These are phyloP conservation scores for Acarospora socialis DNA, from an alignment of 2,329 filamentous ascomycete species.

Conservation along the genomic window DNA sequence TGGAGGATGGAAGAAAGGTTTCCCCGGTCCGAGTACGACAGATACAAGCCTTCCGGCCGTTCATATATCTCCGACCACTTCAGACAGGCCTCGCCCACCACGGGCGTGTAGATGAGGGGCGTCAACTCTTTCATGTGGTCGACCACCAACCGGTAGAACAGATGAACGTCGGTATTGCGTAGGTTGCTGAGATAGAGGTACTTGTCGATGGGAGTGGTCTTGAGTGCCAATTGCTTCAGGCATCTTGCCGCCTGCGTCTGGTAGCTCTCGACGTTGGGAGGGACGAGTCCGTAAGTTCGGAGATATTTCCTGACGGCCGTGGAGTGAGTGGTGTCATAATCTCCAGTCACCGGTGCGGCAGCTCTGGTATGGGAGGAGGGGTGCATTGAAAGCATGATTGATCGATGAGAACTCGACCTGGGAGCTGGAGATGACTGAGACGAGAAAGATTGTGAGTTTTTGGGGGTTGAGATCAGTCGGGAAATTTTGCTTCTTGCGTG, in stretches of 20 bases:
- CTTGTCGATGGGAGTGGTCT: conserved; percentile 33
- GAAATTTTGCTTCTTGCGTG: no score
- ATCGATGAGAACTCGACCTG: no score
- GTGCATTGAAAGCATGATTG: conserved; percentile 10
- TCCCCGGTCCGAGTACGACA: conserved; percentile 87
- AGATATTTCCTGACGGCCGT: conserved; percentile 37
- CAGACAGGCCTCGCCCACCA: conserved; percentile 82
- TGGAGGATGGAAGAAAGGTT: conserved; percentile 75
- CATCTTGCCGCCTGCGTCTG: conserved; percentile 36
- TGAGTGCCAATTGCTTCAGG: conserved; percentile 30
- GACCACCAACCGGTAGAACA: conserved; percentile 37
- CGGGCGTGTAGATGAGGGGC: conserved; percentile 36
- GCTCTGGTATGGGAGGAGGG: conserved; percentile 5
- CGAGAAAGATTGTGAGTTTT: conserved; percentile 24
- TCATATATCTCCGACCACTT: conserved; percentile 95
- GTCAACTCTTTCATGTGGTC: conserved; percentile 34
- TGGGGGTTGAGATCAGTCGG: no score
- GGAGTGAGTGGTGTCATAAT: conserved; percentile 36
- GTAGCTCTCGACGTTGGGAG: conserved; percentile 34
- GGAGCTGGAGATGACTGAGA: conserved; percentile 21
- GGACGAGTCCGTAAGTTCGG: conserved; percentile 36
- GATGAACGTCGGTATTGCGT: conserved; percentile 37
- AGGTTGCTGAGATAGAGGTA: conserved; percentile 36
- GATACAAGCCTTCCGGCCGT: conserved; percentile 82
- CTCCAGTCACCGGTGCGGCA: conserved; percentile 15